phyloP scores from a whole-genome alignment of 441 rosid species.

The Arabidopsis lyrata region DNA sequence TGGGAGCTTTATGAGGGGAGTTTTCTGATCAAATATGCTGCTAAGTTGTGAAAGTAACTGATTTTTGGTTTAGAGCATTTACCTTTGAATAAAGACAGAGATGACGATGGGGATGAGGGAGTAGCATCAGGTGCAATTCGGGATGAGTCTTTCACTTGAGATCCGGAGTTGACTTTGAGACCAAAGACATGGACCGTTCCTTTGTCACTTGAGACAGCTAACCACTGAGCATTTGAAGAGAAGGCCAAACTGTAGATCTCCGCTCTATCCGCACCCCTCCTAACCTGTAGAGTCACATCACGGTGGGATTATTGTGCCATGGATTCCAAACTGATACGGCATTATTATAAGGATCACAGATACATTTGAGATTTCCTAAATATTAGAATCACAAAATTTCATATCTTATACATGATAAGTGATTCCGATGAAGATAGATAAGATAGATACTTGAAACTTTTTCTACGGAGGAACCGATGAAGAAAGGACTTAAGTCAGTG shows the following conservation, averaged over 20 bases:
- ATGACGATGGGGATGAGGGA: slow-evolving; percentile 53
- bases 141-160: slow-evolving; percentile 46
- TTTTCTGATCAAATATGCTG: background rate
- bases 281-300: slow-evolving; percentile 53
- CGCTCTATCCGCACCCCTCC: slow-evolving; percentile 86
- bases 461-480: background rate
- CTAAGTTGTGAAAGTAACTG: slow-evolving; percentile 19
- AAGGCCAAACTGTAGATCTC: slow-evolving; percentile 81
- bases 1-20: background rate
- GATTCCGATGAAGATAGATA: background rate
- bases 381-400: background rate
- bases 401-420: slow-evolving; percentile 18
- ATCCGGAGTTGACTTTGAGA: slow-evolving; percentile 62
- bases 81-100: slow-evolving; percentile 81
- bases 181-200: slow-evolving; percentile 80
- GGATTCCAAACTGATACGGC: slow-evolving; percentile 5
- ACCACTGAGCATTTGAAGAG: slow-evolving; percentile 70
- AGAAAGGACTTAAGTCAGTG: background rate
- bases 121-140: slow-evolving; percentile 46
- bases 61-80: background rate
- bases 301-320: slow-evolving; percentile 20
- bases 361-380: slow-evolving; percentile 1
- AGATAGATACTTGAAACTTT: background rate
- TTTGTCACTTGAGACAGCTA: too few species aligned
- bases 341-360: background rate